Percentiles rank a stretch among this genome's conserved stretches.
These are phyloP conservation scores for Encephalitozoon romaleae DNA, from an alignment of 371 early-diverging fungal genomes.

Conservation along the genomic window DNA sequence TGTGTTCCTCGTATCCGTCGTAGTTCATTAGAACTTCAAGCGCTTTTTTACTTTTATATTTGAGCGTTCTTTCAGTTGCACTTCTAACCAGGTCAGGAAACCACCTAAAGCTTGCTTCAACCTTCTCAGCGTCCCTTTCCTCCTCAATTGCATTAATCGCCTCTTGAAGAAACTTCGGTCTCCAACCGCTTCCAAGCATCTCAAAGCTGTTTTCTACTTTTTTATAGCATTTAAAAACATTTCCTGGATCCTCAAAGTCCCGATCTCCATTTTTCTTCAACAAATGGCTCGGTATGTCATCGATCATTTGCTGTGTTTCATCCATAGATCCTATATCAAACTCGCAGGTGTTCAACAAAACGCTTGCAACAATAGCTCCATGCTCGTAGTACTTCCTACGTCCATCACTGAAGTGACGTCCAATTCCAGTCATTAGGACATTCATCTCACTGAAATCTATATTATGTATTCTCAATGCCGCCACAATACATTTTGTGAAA, in stretches of 20 bases:
- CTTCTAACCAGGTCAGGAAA: background rate
- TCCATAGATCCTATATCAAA: background rate
- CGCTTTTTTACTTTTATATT: background rate
- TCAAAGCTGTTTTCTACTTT: background rate
- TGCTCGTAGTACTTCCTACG: constrained; percentile 6
- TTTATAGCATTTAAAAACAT: background rate
- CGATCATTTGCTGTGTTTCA: background rate
- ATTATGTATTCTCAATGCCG: background rate
- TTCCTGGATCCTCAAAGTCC: background rate
- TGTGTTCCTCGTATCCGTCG: constrained; percentile 6
- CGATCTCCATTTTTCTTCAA: background rate
- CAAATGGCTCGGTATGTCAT: background rate
- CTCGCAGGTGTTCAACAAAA: background rate
- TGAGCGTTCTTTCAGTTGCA: background rate
- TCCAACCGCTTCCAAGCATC: background rate
- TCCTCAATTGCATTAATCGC: background rate
- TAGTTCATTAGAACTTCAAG: background rate
- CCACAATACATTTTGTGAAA: background rate
- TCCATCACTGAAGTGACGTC: background rate
- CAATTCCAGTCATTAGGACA: background rate
- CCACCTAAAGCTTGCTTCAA: background rate
- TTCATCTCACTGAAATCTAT: background rate
- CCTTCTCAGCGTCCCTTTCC: background rate
- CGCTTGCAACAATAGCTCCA: constrained; percentile 8
- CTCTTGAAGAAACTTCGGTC: background rate